These are phyloP conservation scores for Trichoderma semiorbis DNA, from an alignment of 2,329 filamentous ascomycete genomes.

Conservation along the genomic window DNA sequence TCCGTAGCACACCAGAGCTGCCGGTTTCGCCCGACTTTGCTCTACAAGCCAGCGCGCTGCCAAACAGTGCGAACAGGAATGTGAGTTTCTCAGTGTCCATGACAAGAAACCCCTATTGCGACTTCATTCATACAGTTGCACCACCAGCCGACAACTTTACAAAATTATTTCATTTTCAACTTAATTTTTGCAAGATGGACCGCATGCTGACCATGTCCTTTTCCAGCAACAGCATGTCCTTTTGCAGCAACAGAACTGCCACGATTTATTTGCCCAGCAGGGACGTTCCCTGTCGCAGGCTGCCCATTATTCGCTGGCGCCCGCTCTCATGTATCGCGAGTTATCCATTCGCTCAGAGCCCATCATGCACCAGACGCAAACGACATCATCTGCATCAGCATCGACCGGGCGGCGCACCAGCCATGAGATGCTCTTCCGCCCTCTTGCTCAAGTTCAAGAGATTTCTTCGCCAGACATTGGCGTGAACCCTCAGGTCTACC, in stretches of 20 bases:
- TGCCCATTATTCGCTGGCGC: conserved; percentile 22
- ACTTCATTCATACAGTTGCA: background rate
- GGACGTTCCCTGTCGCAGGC: conserved; percentile 26
- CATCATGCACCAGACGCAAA: background rate
- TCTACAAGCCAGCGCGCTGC: background rate
- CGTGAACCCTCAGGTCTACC: conserved; percentile 38
- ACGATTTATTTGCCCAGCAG: background rate
- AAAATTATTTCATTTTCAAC: background rate
- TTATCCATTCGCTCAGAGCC: conserved; percentile 41
- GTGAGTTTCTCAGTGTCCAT: background rate
- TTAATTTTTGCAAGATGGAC: background rate
- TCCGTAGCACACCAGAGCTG: background rate
- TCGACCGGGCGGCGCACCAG: background rate
- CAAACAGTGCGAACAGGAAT: background rate
- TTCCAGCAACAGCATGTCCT: background rate
- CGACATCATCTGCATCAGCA: background rate
- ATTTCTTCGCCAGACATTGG: conserved; percentile 32
- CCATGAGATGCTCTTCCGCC: background rate
- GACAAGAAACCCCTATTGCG: background rate
- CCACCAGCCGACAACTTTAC: background rate
- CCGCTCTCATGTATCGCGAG: conserved; percentile 44
- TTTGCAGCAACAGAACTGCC: background rate
- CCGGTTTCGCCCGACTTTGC: background rate
- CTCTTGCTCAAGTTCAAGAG: conserved; percentile 32
- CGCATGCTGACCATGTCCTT: background rate